Base-by-base conservation (phyloP, 2,329 filamentous ascomycete genomes). In the Verticillium klebahnii region DNA sequence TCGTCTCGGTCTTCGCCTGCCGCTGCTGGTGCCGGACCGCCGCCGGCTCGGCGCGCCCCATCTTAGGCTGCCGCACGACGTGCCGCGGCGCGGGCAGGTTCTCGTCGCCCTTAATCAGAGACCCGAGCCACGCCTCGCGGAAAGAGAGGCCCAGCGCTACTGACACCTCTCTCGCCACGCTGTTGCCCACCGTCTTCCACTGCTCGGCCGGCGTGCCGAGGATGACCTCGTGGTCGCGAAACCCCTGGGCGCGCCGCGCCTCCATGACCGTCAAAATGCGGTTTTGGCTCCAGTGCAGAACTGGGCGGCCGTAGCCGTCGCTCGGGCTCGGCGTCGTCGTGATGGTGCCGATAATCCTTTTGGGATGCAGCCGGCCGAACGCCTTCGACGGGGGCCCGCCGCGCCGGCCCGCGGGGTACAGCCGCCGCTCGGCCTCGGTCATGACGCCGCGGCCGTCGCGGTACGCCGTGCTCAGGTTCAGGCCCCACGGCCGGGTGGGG, bases 181-280 rank as follows among this genome's bases (percentile, higher is more conserved):
- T 91, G 71, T 96, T 96, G 0, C 92, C 92, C 0, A 93, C 79
- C 23, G 91, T 85, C 60, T 81, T 83, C 76, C 84, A 87, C 69
- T 91, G 88, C 1, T 86, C 76, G 0, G 40, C 11, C 0, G 81
- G 71, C 0, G 60, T 68, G 0, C 91, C 91, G 1, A 93, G 72
- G 0, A 96, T 71, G 0, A 93, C 82, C 62, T 94, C 91, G 6
- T 86, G 66, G 61, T 94, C 89, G 0, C 80, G 85, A 50, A 90
- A 86, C 0, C 89, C 89, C 71, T 95, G 91, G 0, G 87, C 88
- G 1, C 89, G 78, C 1, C 89, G 76, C 0, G 81, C 84, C 71
- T 95, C 92, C 76, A 89, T 79, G 2, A 94, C 72, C 0, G 82
- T 87, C 0, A 91, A 67, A 0, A 82, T 73, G 0, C 92, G 80